A percentile compares a stretch with the other conserved stretches of the same genome.
Evolutionary conservation across 495 filamentous ascomycete genomes (phyloP).

Genomic region (Lichina pygmaea): DNA sequence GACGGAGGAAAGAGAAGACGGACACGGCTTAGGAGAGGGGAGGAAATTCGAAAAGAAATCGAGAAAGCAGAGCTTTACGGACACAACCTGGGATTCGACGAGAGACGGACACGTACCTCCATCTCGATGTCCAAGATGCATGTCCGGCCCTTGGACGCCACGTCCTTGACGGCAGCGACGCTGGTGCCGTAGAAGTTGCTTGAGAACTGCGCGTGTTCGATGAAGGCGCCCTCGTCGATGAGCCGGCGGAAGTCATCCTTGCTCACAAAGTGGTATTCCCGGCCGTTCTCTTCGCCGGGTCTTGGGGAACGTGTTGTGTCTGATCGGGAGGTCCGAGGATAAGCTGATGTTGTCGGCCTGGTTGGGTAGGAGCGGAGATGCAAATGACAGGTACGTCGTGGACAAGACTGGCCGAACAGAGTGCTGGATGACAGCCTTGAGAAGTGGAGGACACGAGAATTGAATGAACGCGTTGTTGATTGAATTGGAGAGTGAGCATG

Average conservation of each 20-base stretch:
- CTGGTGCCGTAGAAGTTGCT: slow-evolving; percentile 74
- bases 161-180: slow-evolving; percentile 44
- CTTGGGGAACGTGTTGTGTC: slow-evolving; percentile 63
- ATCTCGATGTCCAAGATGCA: slow-evolving; percentile 81
- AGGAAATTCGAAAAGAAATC: no score
- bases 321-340: background rate
- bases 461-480: no score
- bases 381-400: background rate
- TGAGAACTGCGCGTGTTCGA: slow-evolving; percentile 76
- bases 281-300: slow-evolving; percentile 43
- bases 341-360: no score
- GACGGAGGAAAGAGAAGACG: background rate
- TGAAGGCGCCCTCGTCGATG: slow-evolving; percentile 43
- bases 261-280: slow-evolving; percentile 59
- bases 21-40: no score
- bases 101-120: slow-evolving; percentile 25
- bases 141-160: slow-evolving; percentile 35
- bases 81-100: no score
- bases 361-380: background rate
- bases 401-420: no score
- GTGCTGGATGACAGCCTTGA: no score
- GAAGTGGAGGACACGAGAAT: no score
- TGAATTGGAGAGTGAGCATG: no score
- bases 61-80: no score
- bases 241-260: slow-evolving; percentile 42